Evolutionary conservation across 345 rosid genomes (phyloP).

Genomic region (Xanthoceras sorbifolium): DNA sequence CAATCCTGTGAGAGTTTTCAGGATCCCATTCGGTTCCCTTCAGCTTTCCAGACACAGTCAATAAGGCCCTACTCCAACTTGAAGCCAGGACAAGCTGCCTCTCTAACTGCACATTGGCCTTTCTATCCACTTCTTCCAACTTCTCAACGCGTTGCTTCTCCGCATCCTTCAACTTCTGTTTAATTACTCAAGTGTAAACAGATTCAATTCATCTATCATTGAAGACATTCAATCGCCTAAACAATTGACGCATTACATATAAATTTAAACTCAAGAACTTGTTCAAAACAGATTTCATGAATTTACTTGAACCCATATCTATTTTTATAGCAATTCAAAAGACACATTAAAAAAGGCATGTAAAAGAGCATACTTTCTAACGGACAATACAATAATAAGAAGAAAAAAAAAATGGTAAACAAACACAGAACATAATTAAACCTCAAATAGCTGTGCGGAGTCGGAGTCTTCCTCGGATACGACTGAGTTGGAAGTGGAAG

Average conservation of each 20-base stretch:
- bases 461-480: conserved; percentile 51
- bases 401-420: too few species aligned
- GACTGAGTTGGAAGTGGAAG: conserved; percentile 43
- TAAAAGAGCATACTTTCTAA: too few species aligned
- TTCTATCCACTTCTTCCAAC: conserved; percentile 74
- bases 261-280: background rate
- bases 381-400: too few species aligned
- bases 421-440: conserved; percentile 8
- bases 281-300: background rate
- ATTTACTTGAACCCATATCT: background rate
- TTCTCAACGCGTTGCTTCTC: conserved; percentile 67
- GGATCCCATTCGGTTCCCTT: conserved; percentile 96
- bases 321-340: background rate
- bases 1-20: conserved; percentile 65
- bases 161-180: conserved; percentile 65
- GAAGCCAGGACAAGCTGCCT: conserved; percentile 95
- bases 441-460: conserved; percentile 63
- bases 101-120: conserved; percentile 76
- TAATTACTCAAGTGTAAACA: background rate
- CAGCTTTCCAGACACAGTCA: conserved; percentile 74
- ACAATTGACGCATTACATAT: too few species aligned
- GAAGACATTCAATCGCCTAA: too few species aligned
- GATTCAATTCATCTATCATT: too few species aligned
- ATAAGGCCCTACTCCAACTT: conserved; percentile 75
- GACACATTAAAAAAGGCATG: too few species aligned